Evolutionary conservation across 2,329 filamentous ascomycete genomes (phyloP), one percentile per base, ranked within the genome.

Genomic region (Aureobasidium mangrovei): DNA sequence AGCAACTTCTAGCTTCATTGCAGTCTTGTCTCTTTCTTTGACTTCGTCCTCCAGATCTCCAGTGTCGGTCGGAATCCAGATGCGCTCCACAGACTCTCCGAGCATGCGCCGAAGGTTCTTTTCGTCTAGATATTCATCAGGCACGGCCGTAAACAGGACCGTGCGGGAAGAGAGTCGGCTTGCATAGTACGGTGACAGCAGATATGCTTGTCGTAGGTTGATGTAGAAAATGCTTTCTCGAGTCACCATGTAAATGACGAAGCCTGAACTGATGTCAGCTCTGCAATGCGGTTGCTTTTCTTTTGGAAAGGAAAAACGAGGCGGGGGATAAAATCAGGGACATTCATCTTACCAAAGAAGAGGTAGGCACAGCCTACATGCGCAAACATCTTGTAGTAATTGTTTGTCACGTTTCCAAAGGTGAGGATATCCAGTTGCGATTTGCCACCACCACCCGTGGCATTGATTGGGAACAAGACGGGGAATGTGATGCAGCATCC

Each of bases 161-260:
- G 91, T 96, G 53, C 89, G 83, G 2, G 91, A 91, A 2, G 91
- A 96, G 43, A 96, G 83, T 55, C 91, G 86, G 64, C 84, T 85
- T 52, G 89, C 80, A 67, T 94, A 94, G 45, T 87, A 76, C 8
- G 90, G 89, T 8, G 89, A 91, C 54, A 94, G 80, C 39, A 94
- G 81, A 71, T 94, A 96, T 0, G 91, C 91, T 71, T 97, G 91
- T 59, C 91, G 86, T 49, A 97, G 72, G 64, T 94, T 95, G 74
- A 96, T 86, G 70, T 88, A 95, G 77, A 85, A 95, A 62, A 97
- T 86, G 66, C 82, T 84, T 70, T 97, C 91, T 56, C 91, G 81
- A 54, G 90, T 86, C 59, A 97, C 82, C 64, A 88, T 84, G 71
- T 88, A 93, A 69, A 97, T 85, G 60, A 97, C 78, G 66, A 97